Percentiles rank a stretch among this genome's conserved stretches.
Evolutionary conservation across 2,329 filamentous ascomycete species (phyloP).

Genomic region (Fusarium equiseti): DNA sequence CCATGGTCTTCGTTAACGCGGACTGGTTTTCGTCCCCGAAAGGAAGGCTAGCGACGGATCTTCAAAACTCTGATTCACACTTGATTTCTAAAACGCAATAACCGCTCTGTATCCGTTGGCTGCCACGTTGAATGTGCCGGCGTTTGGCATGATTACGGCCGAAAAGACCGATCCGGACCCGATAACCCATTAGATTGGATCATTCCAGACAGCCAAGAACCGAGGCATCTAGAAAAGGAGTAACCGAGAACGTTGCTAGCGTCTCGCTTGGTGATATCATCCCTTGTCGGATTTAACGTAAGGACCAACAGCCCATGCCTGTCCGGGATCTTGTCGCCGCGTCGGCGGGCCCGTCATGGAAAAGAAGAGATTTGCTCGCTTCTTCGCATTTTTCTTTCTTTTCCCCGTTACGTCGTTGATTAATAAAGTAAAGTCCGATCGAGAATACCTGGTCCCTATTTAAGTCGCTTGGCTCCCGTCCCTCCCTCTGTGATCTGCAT

Average conservation of each 20-base stretch:
- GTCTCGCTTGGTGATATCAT: slow-evolving; percentile 30
- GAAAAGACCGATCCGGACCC: slow-evolving; percentile 36
- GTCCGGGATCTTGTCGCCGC: background rate
- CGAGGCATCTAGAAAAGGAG: slow-evolving; percentile 25
- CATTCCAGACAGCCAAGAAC: background rate
- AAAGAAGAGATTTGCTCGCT: background rate
- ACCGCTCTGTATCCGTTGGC: background rate
- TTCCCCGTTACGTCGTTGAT: slow-evolving; percentile 18
- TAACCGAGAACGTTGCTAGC: slow-evolving; percentile 19
- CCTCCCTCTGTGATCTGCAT: slow-evolving; percentile 5
- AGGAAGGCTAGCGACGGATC: background rate
- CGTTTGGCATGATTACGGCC: slow-evolving; percentile 30
- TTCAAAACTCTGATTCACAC: background rate
- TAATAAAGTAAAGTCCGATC: slow-evolving; percentile 14
- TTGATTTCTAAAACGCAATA: background rate
- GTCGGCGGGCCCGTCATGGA: slow-evolving; percentile 29
- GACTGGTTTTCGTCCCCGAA: background rate
- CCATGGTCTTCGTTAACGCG: background rate
- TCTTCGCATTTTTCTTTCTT: background rate
- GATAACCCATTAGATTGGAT: slow-evolving; percentile 4
- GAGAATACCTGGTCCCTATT: slow-evolving; percentile 13
- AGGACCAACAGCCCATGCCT: slow-evolving; percentile 21
- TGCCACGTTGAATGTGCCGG: background rate
- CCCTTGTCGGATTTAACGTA: slow-evolving; percentile 17
- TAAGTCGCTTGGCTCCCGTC: slow-evolving; percentile 23